Evolutionary conservation across 1,284 basidiomycete species (phyloP).

Genomic region (Xerocomus amazonicus): DNA sequence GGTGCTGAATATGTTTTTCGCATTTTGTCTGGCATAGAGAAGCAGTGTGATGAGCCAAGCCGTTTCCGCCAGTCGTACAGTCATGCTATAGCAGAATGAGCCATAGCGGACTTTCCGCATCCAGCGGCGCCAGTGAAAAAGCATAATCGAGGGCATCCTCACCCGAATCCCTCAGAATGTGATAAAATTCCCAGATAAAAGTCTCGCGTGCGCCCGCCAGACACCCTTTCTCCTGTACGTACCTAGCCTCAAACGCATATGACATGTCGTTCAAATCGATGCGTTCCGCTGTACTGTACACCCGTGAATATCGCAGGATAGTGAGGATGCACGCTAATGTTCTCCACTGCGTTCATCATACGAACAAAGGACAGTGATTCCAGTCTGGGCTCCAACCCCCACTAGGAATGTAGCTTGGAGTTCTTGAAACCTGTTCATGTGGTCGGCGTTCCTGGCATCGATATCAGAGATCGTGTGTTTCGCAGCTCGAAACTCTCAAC

Average conservation of each 20-base stretch:
- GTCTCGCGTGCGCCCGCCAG: not conserved
- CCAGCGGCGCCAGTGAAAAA: not conserved
- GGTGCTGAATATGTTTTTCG: slow-evolving; percentile 2
- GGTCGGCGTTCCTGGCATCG: not conserved
- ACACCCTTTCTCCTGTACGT: not conserved
- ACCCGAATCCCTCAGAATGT: slow-evolving; percentile 6
- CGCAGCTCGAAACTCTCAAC: not conserved
- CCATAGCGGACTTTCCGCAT: not conserved
- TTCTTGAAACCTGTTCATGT: not conserved
- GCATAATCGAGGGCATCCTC: not conserved
- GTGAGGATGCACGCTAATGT: not conserved
- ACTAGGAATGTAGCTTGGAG: not conserved
- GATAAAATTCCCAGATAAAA: slow-evolving; percentile 4
- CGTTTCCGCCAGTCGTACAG: not conserved
- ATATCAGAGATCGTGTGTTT: not conserved
- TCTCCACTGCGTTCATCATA: not conserved
- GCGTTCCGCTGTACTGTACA: not conserved
- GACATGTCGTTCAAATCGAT: not conserved
- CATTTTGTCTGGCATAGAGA: not conserved
- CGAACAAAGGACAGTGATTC: not conserved
- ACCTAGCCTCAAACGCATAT: not conserved
- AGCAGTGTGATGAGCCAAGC: not conserved
- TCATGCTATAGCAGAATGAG: not conserved
- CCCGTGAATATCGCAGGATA: not conserved
- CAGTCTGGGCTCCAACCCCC: not conserved